phyloP scores from a whole-genome alignment of 805 yeast genomes.

The Suhomyces xylopsoci region DNA sequence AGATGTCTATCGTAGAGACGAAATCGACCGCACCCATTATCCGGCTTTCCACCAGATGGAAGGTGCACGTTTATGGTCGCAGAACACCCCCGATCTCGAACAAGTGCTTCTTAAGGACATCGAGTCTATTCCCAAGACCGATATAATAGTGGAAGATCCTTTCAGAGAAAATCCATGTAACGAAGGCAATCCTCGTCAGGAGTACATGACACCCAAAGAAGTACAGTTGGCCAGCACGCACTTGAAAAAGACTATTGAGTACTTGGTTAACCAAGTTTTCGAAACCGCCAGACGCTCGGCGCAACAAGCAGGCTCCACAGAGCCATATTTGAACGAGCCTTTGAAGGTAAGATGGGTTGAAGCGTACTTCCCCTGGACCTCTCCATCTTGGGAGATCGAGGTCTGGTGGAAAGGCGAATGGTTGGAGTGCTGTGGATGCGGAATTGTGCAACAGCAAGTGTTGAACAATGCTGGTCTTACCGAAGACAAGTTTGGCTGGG shows the following conservation, averaged over 20 bases:
- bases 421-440: constrained; percentile 97
- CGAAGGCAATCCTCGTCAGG: constrained; percentile 75
- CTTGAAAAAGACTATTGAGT: constrained; percentile 81
- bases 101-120: constrained; percentile 47
- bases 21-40: constrained; percentile 92
- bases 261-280: constrained; percentile 79
- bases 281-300: constrained; percentile 65
- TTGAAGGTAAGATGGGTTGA: constrained; percentile 90
- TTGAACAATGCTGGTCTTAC: constrained; percentile 65
- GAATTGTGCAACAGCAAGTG: constrained; percentile 79
- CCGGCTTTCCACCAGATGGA: constrained; percentile 98
- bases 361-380: constrained; percentile 96
- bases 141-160: constrained; percentile 77
- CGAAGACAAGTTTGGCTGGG: constrained; percentile 82
- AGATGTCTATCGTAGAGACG: constrained; percentile 94
- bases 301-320: constrained; percentile 53
- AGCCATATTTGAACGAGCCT: constrained; percentile 65
- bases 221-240: constrained; percentile 69
- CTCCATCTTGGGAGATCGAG: constrained; percentile 97
- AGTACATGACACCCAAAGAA: constrained; percentile 66
- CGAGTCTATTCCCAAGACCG: constrained; percentile 59
- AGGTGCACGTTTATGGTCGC: constrained; percentile 86
- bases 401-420: constrained; percentile 99
- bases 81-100: constrained; percentile 46
- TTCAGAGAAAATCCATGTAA: constrained; percentile 45